Conservation (phyloP, 2,329 filamentous ascomycete genomes). For the Coniella vitis region DNA sequence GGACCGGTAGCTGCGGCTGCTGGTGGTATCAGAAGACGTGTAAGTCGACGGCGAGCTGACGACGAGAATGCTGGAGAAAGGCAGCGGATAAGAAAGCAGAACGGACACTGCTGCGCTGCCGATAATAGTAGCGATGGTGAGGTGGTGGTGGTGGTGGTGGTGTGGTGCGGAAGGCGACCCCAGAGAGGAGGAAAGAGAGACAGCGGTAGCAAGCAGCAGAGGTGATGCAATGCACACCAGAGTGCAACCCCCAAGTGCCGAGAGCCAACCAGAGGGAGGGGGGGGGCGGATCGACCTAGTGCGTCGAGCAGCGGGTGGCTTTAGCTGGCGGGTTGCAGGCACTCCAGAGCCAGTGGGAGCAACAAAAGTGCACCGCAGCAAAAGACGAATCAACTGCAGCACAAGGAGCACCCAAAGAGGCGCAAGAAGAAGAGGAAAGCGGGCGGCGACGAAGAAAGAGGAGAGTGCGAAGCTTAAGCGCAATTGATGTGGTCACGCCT, state of each 20-base stretch:
- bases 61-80: too few relatives aligned
- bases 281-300: slow-evolving; percentile 1
- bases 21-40: background rate
- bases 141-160: background rate
- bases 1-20: too few relatives aligned
- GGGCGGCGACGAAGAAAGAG: background rate
- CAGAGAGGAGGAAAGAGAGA: background rate
- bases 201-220: background rate
- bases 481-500: too few relatives aligned
- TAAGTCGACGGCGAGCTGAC: too few relatives aligned
- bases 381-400: background rate
- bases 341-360: background rate
- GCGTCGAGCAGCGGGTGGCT: slow-evolving; percentile 6
- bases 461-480: too few relatives aligned
- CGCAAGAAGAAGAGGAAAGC: too few relatives aligned
- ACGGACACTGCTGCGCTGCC: too few relatives aligned
- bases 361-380: background rate
- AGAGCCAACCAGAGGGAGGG: slow-evolving; percentile 3
- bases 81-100: too few relatives aligned
- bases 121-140: background rate
- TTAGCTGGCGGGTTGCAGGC: background rate
- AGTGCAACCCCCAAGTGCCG: slow-evolving; percentile 2
- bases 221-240: slow-evolving; percentile 5
- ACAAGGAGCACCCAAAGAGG: too few relatives aligned
- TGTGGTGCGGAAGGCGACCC: background rate